Evolutionary conservation across 2,329 filamentous ascomycete genomes (phyloP), one percentile per base, ranked within the genome.

Genomic region (Epichloe scottii): DNA sequence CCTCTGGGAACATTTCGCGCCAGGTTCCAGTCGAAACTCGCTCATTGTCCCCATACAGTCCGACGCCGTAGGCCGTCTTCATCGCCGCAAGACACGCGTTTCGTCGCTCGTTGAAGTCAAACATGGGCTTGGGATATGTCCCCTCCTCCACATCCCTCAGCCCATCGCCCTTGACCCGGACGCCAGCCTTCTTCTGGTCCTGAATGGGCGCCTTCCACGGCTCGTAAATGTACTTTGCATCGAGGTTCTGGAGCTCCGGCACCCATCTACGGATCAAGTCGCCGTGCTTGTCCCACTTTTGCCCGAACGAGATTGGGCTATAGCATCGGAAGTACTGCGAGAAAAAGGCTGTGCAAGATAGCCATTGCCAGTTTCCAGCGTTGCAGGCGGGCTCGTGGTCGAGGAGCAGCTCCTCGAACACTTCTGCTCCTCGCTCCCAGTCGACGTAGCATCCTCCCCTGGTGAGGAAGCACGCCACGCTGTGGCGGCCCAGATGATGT

Each of bases 401-500:
- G 46, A 90, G 69, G 38, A 90, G 72, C 67, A 78, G 78, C 62
- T 89, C 85, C 60, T 87, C 84, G 54, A 90, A 90, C 1, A 89
- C 85, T 46, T 87, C 84, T 5, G 82, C 83, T 1, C 86, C 86
- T 17, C 86, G 77, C 67, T 89, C 85, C 85, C 86, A 90, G 59
- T 82, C 78, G 43, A 90, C 71, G 60, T 89, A 90, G 63, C 84
- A 89, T 0, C 86, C 86, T 2, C 86, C 85, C 3, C 86, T 72
- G 0, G 86, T 89, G n/a, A 90, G 71, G 62, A 90, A 90, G 62
- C 85, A 89, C 0, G 86, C 86, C 0, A 90, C 81, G n/a, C 81
- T 77, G 63, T 90, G 86, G 0, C 86, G 76, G 2, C 85, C 86
- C 0, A 89, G 73, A 62, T 90, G 86, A 61, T 90, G 85, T 8